Conservation (phyloP, 345 rosid species). For the Pistacia integerrima region DNA sequence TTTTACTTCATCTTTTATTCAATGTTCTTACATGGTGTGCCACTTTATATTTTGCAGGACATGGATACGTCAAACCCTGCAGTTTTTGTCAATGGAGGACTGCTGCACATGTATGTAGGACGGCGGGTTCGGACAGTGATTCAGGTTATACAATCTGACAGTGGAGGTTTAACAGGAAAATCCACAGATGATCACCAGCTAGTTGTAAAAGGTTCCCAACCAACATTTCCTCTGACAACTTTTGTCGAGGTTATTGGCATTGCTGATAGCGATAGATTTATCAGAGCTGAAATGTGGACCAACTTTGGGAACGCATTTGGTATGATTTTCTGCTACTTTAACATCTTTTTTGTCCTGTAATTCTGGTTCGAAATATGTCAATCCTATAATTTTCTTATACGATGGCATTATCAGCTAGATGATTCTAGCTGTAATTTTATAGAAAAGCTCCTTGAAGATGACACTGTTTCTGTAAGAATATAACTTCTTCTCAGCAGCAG, state of each 20-base stretch:
- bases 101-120: conserved; percentile 56
- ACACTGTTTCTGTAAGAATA: background rate
- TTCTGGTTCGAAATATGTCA: background rate
- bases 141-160: conserved; percentile 61
- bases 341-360: too few relatives aligned
- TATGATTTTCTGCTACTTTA: conserved; percentile 24
- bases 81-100: conserved; percentile 76
- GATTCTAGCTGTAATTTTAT: background rate
- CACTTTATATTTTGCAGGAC: conserved; percentile 11
- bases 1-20: background rate
- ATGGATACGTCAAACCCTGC: conserved; percentile 90
- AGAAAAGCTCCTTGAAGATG: background rate
- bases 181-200: conserved; percentile 72
- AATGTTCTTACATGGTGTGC: background rate
- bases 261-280: conserved; percentile 67
- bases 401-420: background rate
- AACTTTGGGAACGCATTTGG: conserved; percentile 82
- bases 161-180: conserved; percentile 56
- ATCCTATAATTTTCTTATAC: background rate
- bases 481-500: background rate
- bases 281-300: conserved; percentile 70
- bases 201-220: conserved; percentile 54
- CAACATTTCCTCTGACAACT: conserved; percentile 48
- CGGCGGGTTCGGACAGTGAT: conserved; percentile 74
- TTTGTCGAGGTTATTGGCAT: conserved; percentile 88